Conservation (phyloP, 495 filamentous ascomycete genomes). For the Amorphotheca resinae region DNA sequence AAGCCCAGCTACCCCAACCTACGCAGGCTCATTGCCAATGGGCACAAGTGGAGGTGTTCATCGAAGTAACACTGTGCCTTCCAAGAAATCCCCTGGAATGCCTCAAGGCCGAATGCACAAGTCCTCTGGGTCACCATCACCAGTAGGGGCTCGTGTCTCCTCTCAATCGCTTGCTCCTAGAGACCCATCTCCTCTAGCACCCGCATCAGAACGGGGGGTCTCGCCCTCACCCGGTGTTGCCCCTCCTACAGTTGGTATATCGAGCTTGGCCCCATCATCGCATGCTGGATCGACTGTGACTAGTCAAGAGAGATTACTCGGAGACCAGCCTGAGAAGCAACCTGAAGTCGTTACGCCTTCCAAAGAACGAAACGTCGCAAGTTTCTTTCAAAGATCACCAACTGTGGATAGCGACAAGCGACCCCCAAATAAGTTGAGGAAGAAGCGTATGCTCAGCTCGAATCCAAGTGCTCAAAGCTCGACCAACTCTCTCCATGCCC, state of each 20-base stretch:
- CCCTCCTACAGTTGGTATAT: slow-evolving; percentile 2
- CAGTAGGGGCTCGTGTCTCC: slow-evolving; percentile 6
- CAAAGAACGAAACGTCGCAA: slow-evolving; percentile 54
- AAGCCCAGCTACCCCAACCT: slow-evolving; percentile 59
- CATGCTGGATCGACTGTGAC: slow-evolving; percentile 24
- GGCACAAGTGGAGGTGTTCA: slow-evolving; percentile 53
- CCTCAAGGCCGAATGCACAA: slow-evolving; percentile 28
- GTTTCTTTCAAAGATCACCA: slow-evolving; percentile 58
- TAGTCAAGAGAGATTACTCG: slow-evolving; percentile 37
- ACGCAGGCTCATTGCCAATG: slow-evolving; percentile 25
- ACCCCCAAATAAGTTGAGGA: slow-evolving; percentile 74
- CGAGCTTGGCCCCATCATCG: slow-evolving; percentile 1
- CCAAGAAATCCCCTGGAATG: slow-evolving; percentile 71
- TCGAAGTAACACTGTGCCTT: slow-evolving; percentile 91
- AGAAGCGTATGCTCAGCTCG: slow-evolving; percentile 62
- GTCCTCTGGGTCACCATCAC: slow-evolving; percentile 16
- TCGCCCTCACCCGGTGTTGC: slow-evolving; percentile 7
- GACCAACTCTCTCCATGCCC: slow-evolving; percentile 52
- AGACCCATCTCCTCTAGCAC: slow-evolving; percentile 10
- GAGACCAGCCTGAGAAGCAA: slow-evolving; percentile 24
- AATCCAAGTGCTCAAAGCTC: slow-evolving; percentile 83
- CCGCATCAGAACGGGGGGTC: slow-evolving; percentile 1
- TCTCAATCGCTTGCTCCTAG: slow-evolving; percentile 24
- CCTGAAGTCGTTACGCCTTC: slow-evolving; percentile 44
- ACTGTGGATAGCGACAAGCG: slow-evolving; percentile 44